Base-by-base conservation (phyloP, 768 basidiomycete species). In the Termitomyces sp. region DNA sequence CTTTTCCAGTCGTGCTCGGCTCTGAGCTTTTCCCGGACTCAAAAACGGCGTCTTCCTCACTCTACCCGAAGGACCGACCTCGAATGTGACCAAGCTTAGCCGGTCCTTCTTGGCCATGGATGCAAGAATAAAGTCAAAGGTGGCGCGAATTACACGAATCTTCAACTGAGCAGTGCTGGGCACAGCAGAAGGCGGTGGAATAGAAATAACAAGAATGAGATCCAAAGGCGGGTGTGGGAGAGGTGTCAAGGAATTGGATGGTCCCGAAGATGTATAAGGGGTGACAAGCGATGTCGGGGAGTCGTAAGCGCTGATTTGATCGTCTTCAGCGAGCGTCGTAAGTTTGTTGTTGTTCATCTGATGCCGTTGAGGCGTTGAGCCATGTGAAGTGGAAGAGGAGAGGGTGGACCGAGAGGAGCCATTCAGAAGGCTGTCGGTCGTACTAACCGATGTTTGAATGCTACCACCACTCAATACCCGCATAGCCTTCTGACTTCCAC, bases 1-100 rank as follows among this genome's bases (percentile, higher is more conserved):
- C 67, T 81, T 85, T 57, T 80, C 78, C 42, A 98, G 76, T 67
- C 92, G 76, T 63, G 73, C 75, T 57, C 85, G 81, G 68, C 92
- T 91, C 54, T 85, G 83, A 48, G 80, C 64, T 67, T 85, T 83
- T 2, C 89, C 89, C 2, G 84, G 74, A 57, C 77, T 82, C 68
- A 99, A 73, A 77, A 96, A 98, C 18, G 96, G 95, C n/a, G 95
- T 97, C 75, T 91, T 94, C 61, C 94, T 80, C 36, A 98, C 89
- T 56, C 79, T 76, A 0, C 94, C 94, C 1, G 85, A 88, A 9
- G 81, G 65, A 14, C 95, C 96, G 8, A 92, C 87, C 68, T 98
- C 92, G 63, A 94, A 98, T 0, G 94, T 94, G 26, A 98, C 94
- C 63, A 98, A 66, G 62, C 91, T 91, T 58, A 99, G 66, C 4